Conservation (phyloP, 495 filamentous ascomycete genomes). For the Neurospora sp. region DNA sequence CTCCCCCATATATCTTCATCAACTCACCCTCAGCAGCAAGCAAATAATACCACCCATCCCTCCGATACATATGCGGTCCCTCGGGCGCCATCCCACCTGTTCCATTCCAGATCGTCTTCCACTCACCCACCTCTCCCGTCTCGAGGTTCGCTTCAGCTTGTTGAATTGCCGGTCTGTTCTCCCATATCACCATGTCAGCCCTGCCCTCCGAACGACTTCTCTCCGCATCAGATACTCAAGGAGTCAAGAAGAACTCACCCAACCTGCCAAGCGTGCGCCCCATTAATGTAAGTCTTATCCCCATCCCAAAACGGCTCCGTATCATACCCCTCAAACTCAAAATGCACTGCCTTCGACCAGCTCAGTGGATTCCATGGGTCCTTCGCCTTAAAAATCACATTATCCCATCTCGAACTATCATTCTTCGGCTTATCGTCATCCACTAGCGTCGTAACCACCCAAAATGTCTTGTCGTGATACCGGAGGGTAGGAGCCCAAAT, state of each 20-base stretch:
- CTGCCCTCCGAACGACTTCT: too few relatives aligned
- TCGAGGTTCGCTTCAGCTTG: slow-evolving; percentile 28
- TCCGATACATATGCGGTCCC: slow-evolving; percentile 54
- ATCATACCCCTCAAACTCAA: slow-evolving; percentile 33
- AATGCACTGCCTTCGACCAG: slow-evolving; percentile 28
- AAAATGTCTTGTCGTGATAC: slow-evolving; percentile 28
- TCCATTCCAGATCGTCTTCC: slow-evolving; percentile 32
- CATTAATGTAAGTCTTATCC: slow-evolving; percentile 33
- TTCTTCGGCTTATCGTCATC: slow-evolving; percentile 25
- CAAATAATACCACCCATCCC: slow-evolving; percentile 54
- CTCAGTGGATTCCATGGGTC: slow-evolving; percentile 23
- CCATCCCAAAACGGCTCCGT: slow-evolving; percentile 39
- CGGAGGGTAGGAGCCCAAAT: slow-evolving; percentile 34
- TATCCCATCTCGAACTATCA: slow-evolving; percentile 32
- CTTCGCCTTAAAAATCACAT: slow-evolving; percentile 31
- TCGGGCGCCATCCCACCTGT: slow-evolving; percentile 41
- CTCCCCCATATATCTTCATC: too few relatives aligned
- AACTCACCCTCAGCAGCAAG: slow-evolving; percentile 49
- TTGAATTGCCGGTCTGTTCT: slow-evolving; percentile 25
- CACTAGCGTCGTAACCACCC: slow-evolving; percentile 33
- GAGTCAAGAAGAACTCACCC: slow-evolving; percentile 13
- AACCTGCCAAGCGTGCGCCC: slow-evolving; percentile 32
- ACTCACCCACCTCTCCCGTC: slow-evolving; percentile 25
- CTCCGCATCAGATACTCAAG: neutral
- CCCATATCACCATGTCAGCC: neutral